These are phyloP conservation scores for Hypoxylon sp. DNA, from an alignment of 2,329 filamentous ascomycete genomes.

Conservation along the genomic window DNA sequence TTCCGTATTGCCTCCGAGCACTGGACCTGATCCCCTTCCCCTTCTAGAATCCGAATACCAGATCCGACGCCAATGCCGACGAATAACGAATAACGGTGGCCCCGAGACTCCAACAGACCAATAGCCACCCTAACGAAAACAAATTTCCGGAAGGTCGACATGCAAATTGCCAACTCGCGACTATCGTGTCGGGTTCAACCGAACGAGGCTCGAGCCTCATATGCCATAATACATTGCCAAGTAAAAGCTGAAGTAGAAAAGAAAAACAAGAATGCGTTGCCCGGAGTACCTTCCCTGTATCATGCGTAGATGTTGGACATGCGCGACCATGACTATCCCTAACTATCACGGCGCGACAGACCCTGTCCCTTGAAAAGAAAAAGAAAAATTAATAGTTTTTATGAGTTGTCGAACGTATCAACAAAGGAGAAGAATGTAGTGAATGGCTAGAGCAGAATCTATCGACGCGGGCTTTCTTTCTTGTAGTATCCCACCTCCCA, in stretches of 20 bases:
- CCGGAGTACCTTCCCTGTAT: slow-evolving; percentile 41
- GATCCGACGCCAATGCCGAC: slow-evolving; percentile 43
- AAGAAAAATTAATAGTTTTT: slow-evolving; percentile 28
- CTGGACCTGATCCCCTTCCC: slow-evolving; percentile 46
- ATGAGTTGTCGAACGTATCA: slow-evolving; percentile 25
- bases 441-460: slow-evolving; percentile 37
- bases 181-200: slow-evolving; percentile 42
- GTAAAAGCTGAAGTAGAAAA: slow-evolving; percentile 27
- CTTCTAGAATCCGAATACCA: slow-evolving; percentile 45
- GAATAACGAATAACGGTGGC: slow-evolving; percentile 30
- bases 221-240: slow-evolving; percentile 51
- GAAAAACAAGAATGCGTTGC: slow-evolving; percentile 43
- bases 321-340: slow-evolving; percentile 48
- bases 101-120: slow-evolving; percentile 37
- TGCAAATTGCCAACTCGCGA: slow-evolving; percentile 37
- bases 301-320: slow-evolving; percentile 53
- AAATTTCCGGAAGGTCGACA: slow-evolving; percentile 33
- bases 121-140: slow-evolving; percentile 24
- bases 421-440: slow-evolving; percentile 42
- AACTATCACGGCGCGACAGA: slow-evolving; percentile 47
- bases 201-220: slow-evolving; percentile 40
- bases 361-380: slow-evolving; percentile 36
- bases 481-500: slow-evolving; percentile 22
- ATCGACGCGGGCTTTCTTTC: slow-evolving; percentile 7
- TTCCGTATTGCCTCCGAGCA: slow-evolving; percentile 42